phyloP scores from a whole-genome alignment of 2,329 filamentous ascomycete species.

The Tolypocladium pustulatum region DNA sequence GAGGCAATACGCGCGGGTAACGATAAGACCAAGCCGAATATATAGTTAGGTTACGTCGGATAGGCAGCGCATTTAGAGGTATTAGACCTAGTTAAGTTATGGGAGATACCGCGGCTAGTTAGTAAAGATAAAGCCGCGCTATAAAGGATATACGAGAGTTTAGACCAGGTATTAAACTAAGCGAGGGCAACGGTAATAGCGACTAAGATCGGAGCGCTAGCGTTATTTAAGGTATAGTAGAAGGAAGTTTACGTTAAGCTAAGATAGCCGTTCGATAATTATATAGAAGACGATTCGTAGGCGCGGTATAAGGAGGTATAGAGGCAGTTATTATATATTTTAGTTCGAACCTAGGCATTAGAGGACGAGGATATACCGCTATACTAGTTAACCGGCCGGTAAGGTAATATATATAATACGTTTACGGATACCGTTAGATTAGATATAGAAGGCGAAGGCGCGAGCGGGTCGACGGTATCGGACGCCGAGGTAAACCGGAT shows the following conservation, averaged over 20 bases:
- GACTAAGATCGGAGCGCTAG: too few relatives aligned
- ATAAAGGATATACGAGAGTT: too few relatives aligned
- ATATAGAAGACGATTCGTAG: too few relatives aligned
- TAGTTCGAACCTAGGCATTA: not conserved
- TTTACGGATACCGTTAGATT: not conserved
- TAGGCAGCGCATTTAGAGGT: slow-evolving; percentile 2
- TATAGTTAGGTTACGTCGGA: not conserved
- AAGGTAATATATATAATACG: not conserved
- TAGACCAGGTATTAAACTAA: too few relatives aligned
- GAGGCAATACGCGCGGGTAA: not conserved
- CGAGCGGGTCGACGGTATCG: not conserved
- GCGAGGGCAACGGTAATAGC: too few relatives aligned
- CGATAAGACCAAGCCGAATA: not conserved
- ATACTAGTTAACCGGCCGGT: not conserved
- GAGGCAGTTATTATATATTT: not conserved
- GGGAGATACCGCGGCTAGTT: too few relatives aligned
- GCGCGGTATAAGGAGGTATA: slow-evolving; percentile 2
- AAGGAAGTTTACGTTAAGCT: too few relatives aligned
- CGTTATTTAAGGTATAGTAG: too few relatives aligned
- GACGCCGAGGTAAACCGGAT: not conserved
- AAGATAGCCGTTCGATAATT: too few relatives aligned
- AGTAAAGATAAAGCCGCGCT: too few relatives aligned
- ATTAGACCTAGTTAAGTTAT: not conserved
- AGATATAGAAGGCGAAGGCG: not conserved
- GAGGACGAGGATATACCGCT: not conserved